Evolutionary conservation across 2,329 filamentous ascomycete species (phyloP).

Genomic region (Fusarium graminum): DNA sequence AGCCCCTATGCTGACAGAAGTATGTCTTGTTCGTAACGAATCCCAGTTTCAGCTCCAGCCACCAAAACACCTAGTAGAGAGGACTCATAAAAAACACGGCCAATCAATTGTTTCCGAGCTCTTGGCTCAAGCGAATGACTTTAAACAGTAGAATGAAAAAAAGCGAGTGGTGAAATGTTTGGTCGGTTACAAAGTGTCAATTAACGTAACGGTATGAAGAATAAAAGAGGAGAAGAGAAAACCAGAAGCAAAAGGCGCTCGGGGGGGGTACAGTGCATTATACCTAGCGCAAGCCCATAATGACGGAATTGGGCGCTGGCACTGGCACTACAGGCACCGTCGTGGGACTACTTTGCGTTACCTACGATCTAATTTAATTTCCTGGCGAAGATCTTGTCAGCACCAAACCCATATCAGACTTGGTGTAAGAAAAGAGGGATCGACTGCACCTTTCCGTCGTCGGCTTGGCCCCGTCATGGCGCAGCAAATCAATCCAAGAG

Average conservation of each 20-base stretch:
- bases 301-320: constrained; percentile 1
- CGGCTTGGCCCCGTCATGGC: constrained; percentile 13
- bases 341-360: no score
- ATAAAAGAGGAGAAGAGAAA: neutral
- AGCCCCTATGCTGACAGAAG: neutral
- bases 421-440: constrained; percentile 1
- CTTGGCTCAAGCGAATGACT: constrained; percentile 26
- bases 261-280: neutral
- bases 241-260: neutral
- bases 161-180: constrained; percentile 5
- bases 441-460: neutral
- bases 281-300: neutral
- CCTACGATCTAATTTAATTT: constrained; percentile 18
- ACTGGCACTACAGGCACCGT: neutral
- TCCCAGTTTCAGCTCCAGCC: constrained; percentile 35
- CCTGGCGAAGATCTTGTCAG: constrained; percentile 31
- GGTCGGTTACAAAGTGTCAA: neutral
- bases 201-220: neutral
- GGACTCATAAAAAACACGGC: neutral
- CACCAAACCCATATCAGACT: constrained; percentile 23
- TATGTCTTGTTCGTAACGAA: constrained; percentile 1
- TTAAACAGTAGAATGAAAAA: neutral
- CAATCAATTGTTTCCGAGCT: constrained; percentile 4
- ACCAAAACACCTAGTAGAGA: constrained; percentile 15
- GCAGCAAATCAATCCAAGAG: constrained; percentile 12